Base-by-base conservation (phyloP, 1,284 basidiomycete genomes). In the Moesziomyces globuligerus region DNA sequence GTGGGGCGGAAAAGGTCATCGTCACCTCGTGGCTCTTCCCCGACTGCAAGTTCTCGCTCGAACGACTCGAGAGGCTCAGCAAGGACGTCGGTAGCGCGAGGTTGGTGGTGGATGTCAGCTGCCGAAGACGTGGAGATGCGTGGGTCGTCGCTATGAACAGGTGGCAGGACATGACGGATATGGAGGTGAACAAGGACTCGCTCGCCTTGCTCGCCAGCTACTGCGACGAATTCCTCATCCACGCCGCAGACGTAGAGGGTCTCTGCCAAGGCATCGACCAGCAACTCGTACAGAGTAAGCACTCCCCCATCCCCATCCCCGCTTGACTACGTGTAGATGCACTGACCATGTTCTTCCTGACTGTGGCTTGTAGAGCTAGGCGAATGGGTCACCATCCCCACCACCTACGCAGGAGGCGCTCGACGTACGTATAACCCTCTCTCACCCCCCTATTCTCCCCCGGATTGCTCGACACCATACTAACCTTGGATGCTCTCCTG, bases 91-190 rank as follows among this genome's bases (percentile, higher is more conserved):
- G 93, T 0, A 93, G 89, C 83, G 91, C 95, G n/a, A 87, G 85
- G 20, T 86, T 99, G 3, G 94, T 98, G 1, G 90, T 98, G 11
- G 96, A 99, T 80, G 90, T 99, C 45, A 96, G 95, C 81, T 99
- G 96, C 84, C 89, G 95, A 20, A 87, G 88, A 74, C 85, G 88
- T 77, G 90, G 86, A 13, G 84, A 88, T 34, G 89, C 86, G 69
- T 99, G 96, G 96, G 86, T 94, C 34, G 91, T 99, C 7, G 94
- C 96, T 0, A 98, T 96, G 94, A 97, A 98, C 84, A 92, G 94
- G 79, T 99, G 96, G 96, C 94, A 97, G 83, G 90, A 91, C 56
- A 87, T 97, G 51, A 98, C 96, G 0, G 92, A 98, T 78, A 93
- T 93, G 89, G 90, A 91, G 78, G 91, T 99, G 18, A 90, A 87